Evolutionary conservation across 2,329 filamentous ascomycete genomes (phyloP).

Genomic region (Lasiodiplodia theobromae): DNA sequence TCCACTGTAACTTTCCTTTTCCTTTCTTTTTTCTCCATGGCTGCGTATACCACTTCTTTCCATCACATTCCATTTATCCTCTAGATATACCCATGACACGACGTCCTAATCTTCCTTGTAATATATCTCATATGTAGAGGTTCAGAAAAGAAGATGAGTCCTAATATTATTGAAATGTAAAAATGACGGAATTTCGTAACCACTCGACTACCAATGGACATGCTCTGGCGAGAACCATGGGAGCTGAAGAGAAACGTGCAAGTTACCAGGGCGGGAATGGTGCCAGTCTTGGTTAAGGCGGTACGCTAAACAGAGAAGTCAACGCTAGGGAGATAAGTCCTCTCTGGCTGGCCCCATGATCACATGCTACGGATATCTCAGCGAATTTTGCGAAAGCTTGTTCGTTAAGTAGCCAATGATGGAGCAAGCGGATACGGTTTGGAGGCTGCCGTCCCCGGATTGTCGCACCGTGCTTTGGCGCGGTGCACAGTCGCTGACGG

Average conservation of each 20-base stretch:
- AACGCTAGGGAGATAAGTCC: too few species aligned
- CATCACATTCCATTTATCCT: background rate
- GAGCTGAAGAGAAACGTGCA: too few species aligned
- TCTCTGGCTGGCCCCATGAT: background rate
- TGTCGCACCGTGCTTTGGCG: background rate
- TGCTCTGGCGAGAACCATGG: too few species aligned
- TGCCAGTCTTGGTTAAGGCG: too few species aligned
- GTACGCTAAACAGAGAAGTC: too few species aligned
- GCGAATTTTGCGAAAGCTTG: too few species aligned
- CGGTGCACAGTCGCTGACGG: background rate
- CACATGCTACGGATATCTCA: background rate
- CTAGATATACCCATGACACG: background rate
- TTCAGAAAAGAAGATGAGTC: background rate
- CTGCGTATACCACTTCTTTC: background rate
- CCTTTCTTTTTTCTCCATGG: background rate
- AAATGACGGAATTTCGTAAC: background rate
- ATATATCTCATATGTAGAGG: background rate
- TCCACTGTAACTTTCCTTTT: background rate
- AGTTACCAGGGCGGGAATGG: too few species aligned
- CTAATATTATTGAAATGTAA: background rate
- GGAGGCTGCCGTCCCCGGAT: background rate
- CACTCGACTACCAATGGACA: too few species aligned
- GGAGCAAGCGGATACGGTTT: background rate
- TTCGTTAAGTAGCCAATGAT: background rate
- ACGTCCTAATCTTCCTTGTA: background rate